Evolutionary conservation across 148 eudicot genomes (phyloP), one percentile per base, ranked within the genome.

Genomic region (Cornus controversa): DNA sequence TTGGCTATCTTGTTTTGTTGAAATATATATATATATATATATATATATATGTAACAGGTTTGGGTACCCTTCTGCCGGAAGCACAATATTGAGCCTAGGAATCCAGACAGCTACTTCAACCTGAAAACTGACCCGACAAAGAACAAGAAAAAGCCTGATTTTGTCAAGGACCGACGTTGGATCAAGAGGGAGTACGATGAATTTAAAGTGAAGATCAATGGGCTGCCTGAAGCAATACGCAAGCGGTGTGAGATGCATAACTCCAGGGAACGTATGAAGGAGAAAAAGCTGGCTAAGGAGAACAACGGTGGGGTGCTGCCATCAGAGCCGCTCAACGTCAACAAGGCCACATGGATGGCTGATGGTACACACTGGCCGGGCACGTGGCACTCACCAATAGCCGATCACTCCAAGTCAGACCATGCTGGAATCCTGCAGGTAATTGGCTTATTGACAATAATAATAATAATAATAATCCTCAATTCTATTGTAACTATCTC

Each of bases 341-440:
- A 58, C 6, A 86, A 92, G 70, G 98, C 97, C 18, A 94, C 98
- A 37, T 94, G 98, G 98, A 89, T 94, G 98, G 95, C 98, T 4
- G 97, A 94, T 79, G 98, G 95, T 8, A 94, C 98, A 0, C 93
- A 94, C 73, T 94, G 98, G 97, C 97, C 98, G 0, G 98, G 98
- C 23, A 90, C 97, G 15, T 94, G 98, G 98, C 88, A 24, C 80
- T 69, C 77, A 5, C 47, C 88, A 40, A 42, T 63, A 0, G 80
- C 93, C 23, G 98, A 94, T 82, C 98, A 94, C 34, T 67, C 71
- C 2, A 94, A 92, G 84, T 94, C 97, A 37, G 97, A 94, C 78
- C 98, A 94, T 80, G 92, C 95, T 20, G 98, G 98, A 45, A 94
- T 94, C 76, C 66, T 94, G 71, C 98, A 94, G 88, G 93, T n/a